Conservation (phyloP, 495 filamentous ascomycete genomes). For the Collariella sp. region DNA sequence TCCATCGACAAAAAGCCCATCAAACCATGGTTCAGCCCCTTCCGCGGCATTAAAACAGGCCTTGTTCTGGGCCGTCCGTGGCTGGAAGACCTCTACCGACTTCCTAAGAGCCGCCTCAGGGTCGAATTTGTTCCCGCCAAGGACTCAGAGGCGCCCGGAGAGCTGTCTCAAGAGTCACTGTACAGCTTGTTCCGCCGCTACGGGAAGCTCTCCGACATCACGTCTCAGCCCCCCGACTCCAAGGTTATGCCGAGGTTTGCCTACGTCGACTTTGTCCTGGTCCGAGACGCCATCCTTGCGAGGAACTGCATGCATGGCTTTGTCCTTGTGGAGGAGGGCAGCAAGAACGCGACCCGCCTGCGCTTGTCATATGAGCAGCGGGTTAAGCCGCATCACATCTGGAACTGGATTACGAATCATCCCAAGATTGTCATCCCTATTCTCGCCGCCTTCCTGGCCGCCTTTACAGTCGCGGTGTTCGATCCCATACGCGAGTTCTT, state of each 20-base stretch:
- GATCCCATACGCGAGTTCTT: conserved; percentile 91
- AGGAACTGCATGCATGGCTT: conserved; percentile 91
- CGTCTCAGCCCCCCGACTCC: conserved; percentile 67
- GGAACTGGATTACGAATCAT: conserved; percentile 84
- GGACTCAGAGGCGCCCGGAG: conserved; percentile 43
- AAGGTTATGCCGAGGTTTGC: conserved; percentile 76
- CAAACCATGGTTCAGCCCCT: conserved; percentile 82
- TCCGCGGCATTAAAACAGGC: conserved; percentile 56
- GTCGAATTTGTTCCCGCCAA: conserved; percentile 77
- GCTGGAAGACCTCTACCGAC: conserved; percentile 85
- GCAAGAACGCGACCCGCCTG: conserved; percentile 62
- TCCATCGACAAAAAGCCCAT: conserved; percentile 61
- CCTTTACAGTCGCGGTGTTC: conserved; percentile 84
- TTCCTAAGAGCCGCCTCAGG: conserved; percentile 63
- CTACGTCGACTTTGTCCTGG: conserved; percentile 60
- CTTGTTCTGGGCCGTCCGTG: conserved; percentile 80
- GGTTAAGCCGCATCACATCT: conserved; percentile 64
- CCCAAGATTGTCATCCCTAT: conserved; percentile 81
- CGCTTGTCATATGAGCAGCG: conserved; percentile 75
- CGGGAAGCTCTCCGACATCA: conserved; percentile 79
- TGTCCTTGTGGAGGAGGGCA: conserved; percentile 59
- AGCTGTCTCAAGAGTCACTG: conserved; percentile 77
- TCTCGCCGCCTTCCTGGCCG: conserved; percentile 67
- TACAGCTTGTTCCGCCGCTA: conserved; percentile 86
- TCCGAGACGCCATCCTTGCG: conserved; percentile 72